Evolutionary conservation across 257 asterid species (phyloP).

Genomic region (Petrea volubilis): DNA sequence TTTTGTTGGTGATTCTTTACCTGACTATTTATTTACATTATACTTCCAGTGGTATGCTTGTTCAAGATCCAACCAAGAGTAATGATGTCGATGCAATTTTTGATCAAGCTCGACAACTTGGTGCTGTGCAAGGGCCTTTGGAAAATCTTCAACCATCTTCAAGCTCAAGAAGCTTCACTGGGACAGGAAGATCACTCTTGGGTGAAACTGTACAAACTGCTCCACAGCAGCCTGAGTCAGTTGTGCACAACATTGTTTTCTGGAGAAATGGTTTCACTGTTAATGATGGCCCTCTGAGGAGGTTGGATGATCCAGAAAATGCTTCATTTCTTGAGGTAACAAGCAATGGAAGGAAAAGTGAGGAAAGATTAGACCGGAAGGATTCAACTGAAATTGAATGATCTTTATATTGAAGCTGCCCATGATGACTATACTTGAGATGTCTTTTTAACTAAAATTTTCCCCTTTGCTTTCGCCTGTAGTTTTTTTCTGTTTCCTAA

Average conservation of each 20-base stretch:
- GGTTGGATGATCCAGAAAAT: conserved; percentile 92
- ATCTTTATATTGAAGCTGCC: conserved; percentile 1
- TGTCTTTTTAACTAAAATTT: background rate
- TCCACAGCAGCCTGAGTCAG: conserved; percentile 75
- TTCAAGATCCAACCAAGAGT: conserved; percentile 61
- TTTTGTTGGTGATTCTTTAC: background rate
- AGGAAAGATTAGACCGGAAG: background rate
- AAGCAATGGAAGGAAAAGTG: background rate
- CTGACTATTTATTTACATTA: conserved; percentile 2
- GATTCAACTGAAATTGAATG: background rate
- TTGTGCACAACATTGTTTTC: conserved; percentile 83
- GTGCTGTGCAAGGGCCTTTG: conserved; percentile 66
- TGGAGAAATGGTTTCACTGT: conserved; percentile 98
- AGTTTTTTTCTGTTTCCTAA: background rate
- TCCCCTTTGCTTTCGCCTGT: background rate
- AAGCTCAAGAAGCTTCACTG: conserved; percentile 77
- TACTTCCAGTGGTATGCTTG: conserved; percentile 79
- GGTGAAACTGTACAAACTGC: conserved; percentile 64
- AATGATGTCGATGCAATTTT: conserved; percentile 57
- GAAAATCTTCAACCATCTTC: conserved; percentile 68
- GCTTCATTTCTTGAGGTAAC: conserved; percentile 82
- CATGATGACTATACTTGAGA: background rate
- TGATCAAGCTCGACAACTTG: conserved; percentile 70
- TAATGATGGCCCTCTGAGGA: conserved; percentile 91
- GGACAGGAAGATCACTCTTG: conserved; percentile 80